Base-by-base conservation (phyloP, 306 rosid genomes). In the Chamaecrista fasciculata region DNA sequence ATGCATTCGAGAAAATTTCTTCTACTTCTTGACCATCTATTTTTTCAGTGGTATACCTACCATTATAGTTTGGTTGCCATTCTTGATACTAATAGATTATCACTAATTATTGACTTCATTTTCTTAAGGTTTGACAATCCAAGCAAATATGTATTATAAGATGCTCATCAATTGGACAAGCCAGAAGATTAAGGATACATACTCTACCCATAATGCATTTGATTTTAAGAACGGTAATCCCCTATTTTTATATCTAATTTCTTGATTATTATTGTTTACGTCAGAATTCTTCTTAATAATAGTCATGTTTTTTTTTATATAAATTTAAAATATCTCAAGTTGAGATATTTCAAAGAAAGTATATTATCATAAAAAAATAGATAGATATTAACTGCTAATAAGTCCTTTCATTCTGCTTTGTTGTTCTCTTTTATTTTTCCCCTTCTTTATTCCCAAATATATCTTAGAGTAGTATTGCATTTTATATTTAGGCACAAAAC, bases 161-260 rank as follows among this genome's bases (percentile, higher is more conserved):
- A 88, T 88, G 97, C 96, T 90, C 75, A 85, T 93, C 78, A 75
- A 90, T 69, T 93, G 98, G 97, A 93, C 97, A 79, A 90, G 96
- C 87, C 97, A 90, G 90, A 90, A 81, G 83, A 74, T 93, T 44
- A 93, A 93, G 82, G 96, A 93, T 65, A 75, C 91, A 21, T 80
- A 85, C 81, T 79, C 87, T 48, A 85, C 85, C 26, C 83, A 72
- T 56, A 93, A 90, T 78, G 94, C 94, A 34, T 93, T 93, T 79
- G 98, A 93, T 80, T 93, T 93, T 67, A 90, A 93, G 63, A 73
- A 88, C 42, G 94, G 96, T 90, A 79, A 28, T 68, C 58, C 33
- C 23, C 20, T 60, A 37, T 65, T 69, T 46, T 53, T 58, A 24
- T 59, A 25, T 65, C 75, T 31, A 8, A 25, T 23, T 62, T 62